Evolutionary conservation across 1,139 yeast species (phyloP).

Genomic region (Entelexis sorbosivorans): DNA sequence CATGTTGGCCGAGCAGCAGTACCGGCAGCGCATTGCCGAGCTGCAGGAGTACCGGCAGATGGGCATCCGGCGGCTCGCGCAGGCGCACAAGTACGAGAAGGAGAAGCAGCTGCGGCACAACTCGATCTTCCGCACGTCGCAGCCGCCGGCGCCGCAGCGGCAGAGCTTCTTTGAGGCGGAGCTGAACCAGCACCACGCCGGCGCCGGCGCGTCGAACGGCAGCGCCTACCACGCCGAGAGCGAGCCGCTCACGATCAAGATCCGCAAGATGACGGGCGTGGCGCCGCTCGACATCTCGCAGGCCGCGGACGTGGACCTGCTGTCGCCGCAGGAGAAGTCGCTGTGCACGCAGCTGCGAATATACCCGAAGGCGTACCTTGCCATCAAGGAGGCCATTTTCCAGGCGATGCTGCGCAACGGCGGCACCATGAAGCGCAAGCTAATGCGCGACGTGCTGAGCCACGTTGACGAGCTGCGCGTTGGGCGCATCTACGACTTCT

Average conservation of each 20-base stretch:
- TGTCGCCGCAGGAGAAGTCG: slow-evolving; percentile 76
- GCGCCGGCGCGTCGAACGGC: slow-evolving; percentile 10
- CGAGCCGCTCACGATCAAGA: slow-evolving; percentile 21
- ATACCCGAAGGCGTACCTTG: slow-evolving; percentile 85
- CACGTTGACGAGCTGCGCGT: slow-evolving; percentile 83
- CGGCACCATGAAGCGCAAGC: slow-evolving; percentile 69
- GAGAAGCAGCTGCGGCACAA: slow-evolving; percentile 48
- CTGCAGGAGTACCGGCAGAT: slow-evolving; percentile 86
- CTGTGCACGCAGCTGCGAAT: slow-evolving; percentile 76
- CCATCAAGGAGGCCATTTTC: slow-evolving; percentile 83
- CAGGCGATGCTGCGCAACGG: slow-evolving; percentile 78
- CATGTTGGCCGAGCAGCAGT: slow-evolving; percentile 62
- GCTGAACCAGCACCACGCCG: slow-evolving; percentile 9
- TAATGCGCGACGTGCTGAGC: slow-evolving; percentile 60
- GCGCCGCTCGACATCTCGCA: slow-evolving; percentile 57
- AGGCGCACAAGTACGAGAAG: slow-evolving; percentile 75
- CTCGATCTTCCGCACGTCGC: slow-evolving; percentile 22
- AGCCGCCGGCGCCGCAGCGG: slow-evolving; percentile 16
- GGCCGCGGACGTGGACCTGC: slow-evolving; percentile 69
- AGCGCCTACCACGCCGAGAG: slow-evolving; percentile 9
- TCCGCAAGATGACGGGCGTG: slow-evolving; percentile 27
- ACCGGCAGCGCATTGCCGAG: slow-evolving; percentile 74
- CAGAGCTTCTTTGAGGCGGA: slow-evolving; percentile 20
- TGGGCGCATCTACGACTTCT: slow-evolving; percentile 79
- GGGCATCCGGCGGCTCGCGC: slow-evolving; percentile 76